Conservation (phyloP, 2,329 filamentous ascomycete genomes). For the Blumeria graminis region DNA sequence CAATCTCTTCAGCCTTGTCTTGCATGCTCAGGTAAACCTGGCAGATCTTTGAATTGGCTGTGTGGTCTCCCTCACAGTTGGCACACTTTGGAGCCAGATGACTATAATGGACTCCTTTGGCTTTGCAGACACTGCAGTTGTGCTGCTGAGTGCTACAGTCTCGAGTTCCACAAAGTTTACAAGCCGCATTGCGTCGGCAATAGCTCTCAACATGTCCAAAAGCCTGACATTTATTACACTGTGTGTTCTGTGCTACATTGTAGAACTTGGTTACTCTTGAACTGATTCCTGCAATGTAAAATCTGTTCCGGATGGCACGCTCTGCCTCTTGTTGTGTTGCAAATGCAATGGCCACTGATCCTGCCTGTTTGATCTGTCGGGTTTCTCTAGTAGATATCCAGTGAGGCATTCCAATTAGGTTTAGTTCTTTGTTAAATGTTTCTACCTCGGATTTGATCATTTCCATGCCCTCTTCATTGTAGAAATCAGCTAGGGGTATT, state of each 20-base stretch:
- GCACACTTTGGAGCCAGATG: not conserved
- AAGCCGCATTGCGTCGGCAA: not conserved
- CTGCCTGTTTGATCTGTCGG: not conserved
- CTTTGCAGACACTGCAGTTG: not conserved
- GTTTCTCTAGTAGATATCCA: not conserved
- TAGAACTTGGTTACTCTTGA: not conserved
- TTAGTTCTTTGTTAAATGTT: conserved; percentile 1
- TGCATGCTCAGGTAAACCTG: not conserved
- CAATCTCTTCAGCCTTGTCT: no score
- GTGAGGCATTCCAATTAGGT: not conserved
- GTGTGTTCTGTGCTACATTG: not conserved
- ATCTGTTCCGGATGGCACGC: not conserved
- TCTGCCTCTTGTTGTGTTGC: not conserved
- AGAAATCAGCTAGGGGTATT: not conserved
- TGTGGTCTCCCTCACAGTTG: not conserved
- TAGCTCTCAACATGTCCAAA: not conserved
- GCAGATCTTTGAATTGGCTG: not conserved
- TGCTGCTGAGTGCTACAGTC: not conserved
- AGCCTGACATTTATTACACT: not conserved
- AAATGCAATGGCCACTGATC: not conserved
- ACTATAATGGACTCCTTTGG: not conserved
- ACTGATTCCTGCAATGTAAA: not conserved
- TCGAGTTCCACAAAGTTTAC: no score
- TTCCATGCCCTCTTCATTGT: not conserved
- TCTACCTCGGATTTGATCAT: not conserved